phyloP scores from a whole-genome alignment of 768 basidiomycete genomes.

The Boletus coccyginus region DNA sequence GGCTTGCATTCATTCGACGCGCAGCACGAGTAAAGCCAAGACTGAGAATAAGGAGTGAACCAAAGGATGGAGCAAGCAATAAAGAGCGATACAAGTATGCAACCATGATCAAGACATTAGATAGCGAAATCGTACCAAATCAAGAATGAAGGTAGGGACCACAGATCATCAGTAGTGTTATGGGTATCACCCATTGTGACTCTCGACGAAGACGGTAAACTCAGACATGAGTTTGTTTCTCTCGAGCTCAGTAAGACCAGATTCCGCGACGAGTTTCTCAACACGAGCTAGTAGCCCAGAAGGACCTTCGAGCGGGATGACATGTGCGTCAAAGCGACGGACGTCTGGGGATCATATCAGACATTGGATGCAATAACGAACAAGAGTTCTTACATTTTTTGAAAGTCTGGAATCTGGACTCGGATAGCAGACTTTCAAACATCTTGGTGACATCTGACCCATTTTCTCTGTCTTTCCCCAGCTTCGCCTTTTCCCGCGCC shows the following conservation, averaged over 20 bases:
- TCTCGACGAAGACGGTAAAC: conserved; percentile 56
- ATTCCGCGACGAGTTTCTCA: conserved; percentile 52
- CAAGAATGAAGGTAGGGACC: conserved; percentile 10
- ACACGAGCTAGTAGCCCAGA: conserved; percentile 66
- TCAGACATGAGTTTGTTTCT: conserved; percentile 51
- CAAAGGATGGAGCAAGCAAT: conserved; percentile 16
- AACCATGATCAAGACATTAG: conserved; percentile 14
- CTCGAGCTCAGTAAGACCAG: conserved; percentile 49
- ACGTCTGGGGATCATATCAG: conserved; percentile 47
- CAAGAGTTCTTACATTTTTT: conserved; percentile 58
- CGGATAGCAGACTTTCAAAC: conserved; percentile 35
- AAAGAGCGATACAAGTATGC: conserved; percentile 17
- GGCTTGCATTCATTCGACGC: background rate
- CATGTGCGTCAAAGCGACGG: conserved; percentile 68
- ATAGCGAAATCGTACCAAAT: conserved; percentile 28
- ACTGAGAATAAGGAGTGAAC: conserved; percentile 14
- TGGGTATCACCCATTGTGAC: conserved; percentile 22
- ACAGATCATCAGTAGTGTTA: conserved; percentile 1
- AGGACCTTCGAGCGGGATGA: conserved; percentile 74
- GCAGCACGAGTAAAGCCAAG: conserved; percentile 1
- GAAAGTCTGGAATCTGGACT: conserved; percentile 40
- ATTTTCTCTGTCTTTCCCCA: conserved; percentile 13
- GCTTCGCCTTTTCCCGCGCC: conserved; percentile 29
- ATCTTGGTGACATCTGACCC: conserved; percentile 36
- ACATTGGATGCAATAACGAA: conserved; percentile 6